Conservation (phyloP, 768 basidiomycete genomes). For the Lactifluus hygrophoroides region DNA sequence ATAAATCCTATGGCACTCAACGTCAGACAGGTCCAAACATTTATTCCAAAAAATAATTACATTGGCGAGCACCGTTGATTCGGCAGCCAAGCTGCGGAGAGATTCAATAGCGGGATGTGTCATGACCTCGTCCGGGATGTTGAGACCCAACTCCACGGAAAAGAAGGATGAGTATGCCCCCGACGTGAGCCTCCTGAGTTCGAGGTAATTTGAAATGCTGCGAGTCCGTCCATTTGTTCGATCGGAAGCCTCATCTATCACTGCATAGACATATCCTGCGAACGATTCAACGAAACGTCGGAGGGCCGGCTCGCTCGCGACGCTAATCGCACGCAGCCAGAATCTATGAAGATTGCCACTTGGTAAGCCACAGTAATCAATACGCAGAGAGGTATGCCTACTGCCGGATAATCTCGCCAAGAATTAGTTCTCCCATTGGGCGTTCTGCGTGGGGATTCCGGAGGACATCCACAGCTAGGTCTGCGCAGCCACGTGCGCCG, state of each 20-base stretch:
- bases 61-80: constrained; percentile 35
- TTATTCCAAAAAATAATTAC: constrained; percentile 17
- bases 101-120: constrained; percentile 29
- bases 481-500: constrained; percentile 27
- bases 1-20: constrained; percentile 22
- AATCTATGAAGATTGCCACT: constrained; percentile 23
- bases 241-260: constrained; percentile 37
- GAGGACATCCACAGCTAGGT: constrained; percentile 35
- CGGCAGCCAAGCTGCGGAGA: constrained; percentile 20
- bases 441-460: constrained; percentile 31
- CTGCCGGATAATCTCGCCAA: constrained; percentile 35
- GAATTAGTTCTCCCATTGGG: constrained; percentile 32
- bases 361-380: not conserved
- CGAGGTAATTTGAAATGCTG: constrained; percentile 34
- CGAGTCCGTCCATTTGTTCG: constrained; percentile 28
- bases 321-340: constrained; percentile 27
- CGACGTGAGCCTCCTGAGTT: constrained; percentile 33
- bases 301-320: constrained; percentile 22
- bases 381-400: constrained; percentile 22
- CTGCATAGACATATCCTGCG: constrained; percentile 29
- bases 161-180: constrained; percentile 35
- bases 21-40: not conserved
- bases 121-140: constrained; percentile 36
- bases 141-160: constrained; percentile 29
- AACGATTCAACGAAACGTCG: constrained; percentile 33